A percentile compares a stretch with the other conserved stretches of the same genome.
phyloP scores from a whole-genome alignment of 2,329 filamentous ascomycete genomes.

The Aspergillus sojae region DNA sequence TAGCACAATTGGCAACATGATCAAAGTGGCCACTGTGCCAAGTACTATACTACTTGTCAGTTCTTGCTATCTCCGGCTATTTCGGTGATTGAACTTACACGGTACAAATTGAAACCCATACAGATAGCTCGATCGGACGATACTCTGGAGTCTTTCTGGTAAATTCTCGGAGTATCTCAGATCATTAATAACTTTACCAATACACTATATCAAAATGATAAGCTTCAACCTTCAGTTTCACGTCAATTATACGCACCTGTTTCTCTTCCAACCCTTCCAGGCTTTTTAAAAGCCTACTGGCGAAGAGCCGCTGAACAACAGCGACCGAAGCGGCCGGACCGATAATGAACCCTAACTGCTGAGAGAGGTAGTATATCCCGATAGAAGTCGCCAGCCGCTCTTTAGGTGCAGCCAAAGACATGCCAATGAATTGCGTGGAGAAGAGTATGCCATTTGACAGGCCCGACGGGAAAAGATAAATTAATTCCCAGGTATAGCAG shows the following conservation, averaged over 20 bases:
- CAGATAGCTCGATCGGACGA: conserved; percentile 15
- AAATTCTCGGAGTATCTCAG: conserved; percentile 8
- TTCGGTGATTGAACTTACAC: conserved; percentile 6
- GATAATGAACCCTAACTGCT: conserved; percentile 24
- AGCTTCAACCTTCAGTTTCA: not conserved
- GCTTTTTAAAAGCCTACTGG: not conserved
- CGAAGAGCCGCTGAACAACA: conserved; percentile 17
- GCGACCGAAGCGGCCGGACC: conserved; percentile 15
- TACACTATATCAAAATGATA: conserved; percentile 3
- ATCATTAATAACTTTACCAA: conserved; percentile 15
- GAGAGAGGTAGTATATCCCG: conserved; percentile 19
- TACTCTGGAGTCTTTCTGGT: conserved; percentile 5
- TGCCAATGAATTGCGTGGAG: conserved; percentile 19
- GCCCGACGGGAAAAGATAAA: conserved; percentile 16
- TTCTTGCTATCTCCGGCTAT: not conserved
- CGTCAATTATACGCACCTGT: not conserved
- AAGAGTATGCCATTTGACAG: conserved; percentile 16
- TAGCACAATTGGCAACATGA: not conserved
- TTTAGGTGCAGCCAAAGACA: conserved; percentile 13
- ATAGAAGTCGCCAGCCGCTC: conserved; percentile 12
- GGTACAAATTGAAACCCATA: conserved; percentile 14
- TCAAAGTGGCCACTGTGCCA: not conserved
- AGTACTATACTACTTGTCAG: not conserved
- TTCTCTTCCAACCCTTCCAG: conserved; percentile 1
- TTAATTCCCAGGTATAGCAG: conserved; percentile 15